Percentiles rank a stretch among this genome's conserved stretches.
These are phyloP conservation scores for Quillaja saponaria DNA, from an alignment of 306 rosid genomes.

Conservation along the genomic window DNA sequence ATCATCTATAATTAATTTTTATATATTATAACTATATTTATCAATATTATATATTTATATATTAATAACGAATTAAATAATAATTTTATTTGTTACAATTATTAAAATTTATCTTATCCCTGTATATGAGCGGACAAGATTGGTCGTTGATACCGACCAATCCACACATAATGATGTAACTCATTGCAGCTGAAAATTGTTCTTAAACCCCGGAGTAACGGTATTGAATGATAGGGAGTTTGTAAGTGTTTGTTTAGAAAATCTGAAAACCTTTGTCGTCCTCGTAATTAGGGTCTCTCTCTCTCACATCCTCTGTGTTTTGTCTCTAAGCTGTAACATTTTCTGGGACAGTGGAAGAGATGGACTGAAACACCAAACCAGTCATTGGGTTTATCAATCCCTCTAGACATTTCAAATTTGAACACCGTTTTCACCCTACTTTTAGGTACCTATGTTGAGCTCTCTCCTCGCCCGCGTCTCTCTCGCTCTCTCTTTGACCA, in stretches of 20 bases:
- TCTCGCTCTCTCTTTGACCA: slow-evolving; percentile 47
- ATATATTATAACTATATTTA: too few relatives aligned
- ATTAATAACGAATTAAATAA: too few relatives aligned
- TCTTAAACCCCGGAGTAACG: slow-evolving; percentile 20
- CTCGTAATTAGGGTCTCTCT: slow-evolving; percentile 41
- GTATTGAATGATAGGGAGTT: slow-evolving; percentile 18
- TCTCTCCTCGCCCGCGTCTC: slow-evolving; percentile 44
- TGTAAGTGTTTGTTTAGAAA: slow-evolving; percentile 31
- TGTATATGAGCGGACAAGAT: too few relatives aligned
- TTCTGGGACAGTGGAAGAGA: slow-evolving; percentile 43
- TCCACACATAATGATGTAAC: background rate
- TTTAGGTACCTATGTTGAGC: slow-evolving; percentile 39
- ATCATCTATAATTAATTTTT: too few relatives aligned
- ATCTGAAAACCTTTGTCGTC: slow-evolving; percentile 44
- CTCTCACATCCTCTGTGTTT: slow-evolving; percentile 30
- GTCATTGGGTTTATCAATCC: slow-evolving; percentile 41
- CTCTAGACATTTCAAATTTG: slow-evolving; percentile 45
- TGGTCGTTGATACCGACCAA: too few relatives aligned
- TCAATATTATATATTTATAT: too few relatives aligned
- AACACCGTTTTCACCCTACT: slow-evolving; percentile 30
- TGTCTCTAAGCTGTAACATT: slow-evolving; percentile 52
- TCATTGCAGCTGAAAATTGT: background rate
- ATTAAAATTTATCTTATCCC: too few relatives aligned
- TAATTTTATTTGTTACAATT: too few relatives aligned
- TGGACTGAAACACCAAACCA: slow-evolving; percentile 41